Evolutionary conservation across 2,329 filamentous ascomycete genomes (phyloP).

Genomic region (Xylaria sp.): DNA sequence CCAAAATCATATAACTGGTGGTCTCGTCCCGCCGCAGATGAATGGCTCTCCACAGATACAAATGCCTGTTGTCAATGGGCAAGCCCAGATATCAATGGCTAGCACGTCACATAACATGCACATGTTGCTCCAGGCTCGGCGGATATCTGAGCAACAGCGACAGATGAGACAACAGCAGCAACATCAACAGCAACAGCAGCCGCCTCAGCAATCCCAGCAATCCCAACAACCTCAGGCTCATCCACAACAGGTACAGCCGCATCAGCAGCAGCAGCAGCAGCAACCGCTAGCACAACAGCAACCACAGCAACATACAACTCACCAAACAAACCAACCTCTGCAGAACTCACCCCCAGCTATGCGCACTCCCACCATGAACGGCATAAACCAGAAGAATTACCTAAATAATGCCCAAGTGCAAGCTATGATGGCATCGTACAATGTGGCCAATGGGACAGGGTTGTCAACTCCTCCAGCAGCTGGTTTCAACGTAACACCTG

Average conservation of each 20-base stretch:
- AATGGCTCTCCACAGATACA: conserved; percentile 76
- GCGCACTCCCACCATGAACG: conserved; percentile 56
- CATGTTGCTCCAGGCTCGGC: conserved; percentile 71
- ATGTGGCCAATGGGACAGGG: conserved; percentile 56
- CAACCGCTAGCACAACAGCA: conserved; percentile 41
- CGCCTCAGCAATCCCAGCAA: conserved; percentile 51
- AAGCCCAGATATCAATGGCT: conserved; percentile 69
- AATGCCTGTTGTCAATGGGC: conserved; percentile 69
- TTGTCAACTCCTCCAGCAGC: conserved; percentile 58
- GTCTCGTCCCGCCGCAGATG: conserved; percentile 67
- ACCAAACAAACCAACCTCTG: conserved; percentile 53
- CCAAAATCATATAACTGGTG: conserved; percentile 62
- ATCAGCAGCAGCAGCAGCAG: conserved; percentile 35
- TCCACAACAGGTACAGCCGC: conserved; percentile 32
- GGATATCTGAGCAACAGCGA: conserved; percentile 74
- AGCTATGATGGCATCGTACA: conserved; percentile 64
- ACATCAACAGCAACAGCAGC: conserved; percentile 53
- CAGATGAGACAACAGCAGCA: conserved; percentile 58
- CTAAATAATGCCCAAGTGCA: conserved; percentile 65
- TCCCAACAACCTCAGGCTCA: conserved; percentile 44
- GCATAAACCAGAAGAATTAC: conserved; percentile 64
- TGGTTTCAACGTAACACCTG: conserved; percentile 60
- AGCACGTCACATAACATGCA: conserved; percentile 62
- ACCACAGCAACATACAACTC: conserved; percentile 48
- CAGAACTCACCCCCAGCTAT: conserved; percentile 58